Evolutionary conservation across 2,329 filamentous ascomycete species (phyloP).

Genomic region (Macrophomina phaseolina): DNA sequence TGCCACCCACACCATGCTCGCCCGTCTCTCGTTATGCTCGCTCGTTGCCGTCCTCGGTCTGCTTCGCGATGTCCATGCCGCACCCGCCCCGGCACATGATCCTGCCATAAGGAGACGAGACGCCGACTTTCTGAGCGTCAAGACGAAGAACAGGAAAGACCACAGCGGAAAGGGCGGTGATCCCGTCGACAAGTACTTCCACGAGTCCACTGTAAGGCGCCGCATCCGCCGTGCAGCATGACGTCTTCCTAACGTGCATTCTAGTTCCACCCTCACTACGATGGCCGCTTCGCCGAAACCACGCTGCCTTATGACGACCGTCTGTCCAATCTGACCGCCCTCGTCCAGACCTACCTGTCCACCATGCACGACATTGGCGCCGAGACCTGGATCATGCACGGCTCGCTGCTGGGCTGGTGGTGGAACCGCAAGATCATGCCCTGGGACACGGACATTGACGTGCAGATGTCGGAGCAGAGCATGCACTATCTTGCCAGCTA

Average conservation of each 20-base stretch:
- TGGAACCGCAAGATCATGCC: conserved; percentile 67
- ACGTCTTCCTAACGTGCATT: neutral
- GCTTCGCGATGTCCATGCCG: conserved; percentile 6
- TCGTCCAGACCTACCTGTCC: conserved; percentile 62
- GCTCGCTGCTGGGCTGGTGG: conserved; percentile 66
- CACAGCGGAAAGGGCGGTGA: conserved; percentile 32
- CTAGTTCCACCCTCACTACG: conserved; percentile 62
- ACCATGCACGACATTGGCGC: conserved; percentile 63
- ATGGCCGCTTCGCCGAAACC: conserved; percentile 59
- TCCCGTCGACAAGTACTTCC: conserved; percentile 41
- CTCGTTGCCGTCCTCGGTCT: conserved; percentile 22
- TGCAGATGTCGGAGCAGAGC: conserved; percentile 61
- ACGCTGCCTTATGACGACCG: conserved; percentile 55
- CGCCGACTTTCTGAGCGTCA: conserved; percentile 31
- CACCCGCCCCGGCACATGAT: neutral
- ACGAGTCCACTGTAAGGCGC: conserved; percentile 38
- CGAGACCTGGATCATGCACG: conserved; percentile 69
- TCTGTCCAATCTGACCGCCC: conserved; percentile 53
- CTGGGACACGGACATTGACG: conserved; percentile 67
- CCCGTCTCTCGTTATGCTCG: conserved; percentile 24
- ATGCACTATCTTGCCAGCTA: conserved; percentile 63
- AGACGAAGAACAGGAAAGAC: conserved; percentile 32
- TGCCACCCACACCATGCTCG: conserved; percentile 17
- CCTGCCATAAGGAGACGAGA: conserved; percentile 26
- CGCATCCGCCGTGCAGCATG: neutral